Base-by-base conservation (phyloP, 2,329 filamentous ascomycete genomes). In the Amauroascus verrucosus region DNA sequence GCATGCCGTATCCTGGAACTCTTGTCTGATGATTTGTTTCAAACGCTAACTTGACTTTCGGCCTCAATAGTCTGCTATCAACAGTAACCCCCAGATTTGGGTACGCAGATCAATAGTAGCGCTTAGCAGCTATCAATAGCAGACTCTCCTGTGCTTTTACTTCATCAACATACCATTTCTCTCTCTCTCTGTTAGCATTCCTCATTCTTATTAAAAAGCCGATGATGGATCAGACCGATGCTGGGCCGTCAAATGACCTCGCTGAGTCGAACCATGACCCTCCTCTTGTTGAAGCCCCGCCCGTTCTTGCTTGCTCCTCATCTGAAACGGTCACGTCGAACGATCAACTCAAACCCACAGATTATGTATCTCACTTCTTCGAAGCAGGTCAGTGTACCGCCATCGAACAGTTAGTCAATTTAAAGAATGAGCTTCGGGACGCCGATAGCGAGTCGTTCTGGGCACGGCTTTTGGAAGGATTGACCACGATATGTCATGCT, bases 391-490 rank as follows among this genome's bases (percentile, higher is more conserved):
- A 86, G 64, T 82, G 72, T 66, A 77, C 79, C 64, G 81, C 81
- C 35, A 72, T 78, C 41, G 81, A 85, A 64, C 72, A 75, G 48
- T 66, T 85, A 48, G 74, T 84, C 24, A 66, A 71, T 26, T 71
- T 86, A 54, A 86, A 86, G 65, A 66, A 70, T 48, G 68, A 69
- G 16, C 67, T 86, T 16, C 72, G 75, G 48, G 69, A 68, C 18
- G 70, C 78, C 48, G 73, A 77, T 48, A 76, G 73, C 1, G 76
- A 82, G 55, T 72, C 77, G 48, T 86, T 86, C 67, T 87, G 83
- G 83, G 71, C 70, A 43, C 69, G 77, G 20, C 69, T 85, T 54
- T 80, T 84, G 68, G 77, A 84, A 62, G 81, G 80, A 41, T 72
- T 86, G 61, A 79, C 83, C 44, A 72, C 73, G 45, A 78, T 86